Base-by-base conservation (phyloP, 352 stramenopile species). In the Phytophthora fragariae region DNA sequence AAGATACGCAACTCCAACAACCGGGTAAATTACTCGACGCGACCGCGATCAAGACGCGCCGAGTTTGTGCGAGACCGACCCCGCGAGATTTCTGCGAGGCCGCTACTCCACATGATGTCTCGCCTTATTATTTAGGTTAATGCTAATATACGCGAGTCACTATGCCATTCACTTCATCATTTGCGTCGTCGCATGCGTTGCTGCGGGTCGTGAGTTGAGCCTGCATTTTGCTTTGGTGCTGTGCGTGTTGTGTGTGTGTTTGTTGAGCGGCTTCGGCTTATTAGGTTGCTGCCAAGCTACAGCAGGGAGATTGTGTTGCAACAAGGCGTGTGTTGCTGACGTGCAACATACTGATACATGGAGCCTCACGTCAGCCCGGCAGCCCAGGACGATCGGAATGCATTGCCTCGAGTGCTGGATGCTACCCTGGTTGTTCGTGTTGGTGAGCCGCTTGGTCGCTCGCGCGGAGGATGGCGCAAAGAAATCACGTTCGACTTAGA, bases 381-480 rank as follows among this genome's bases (percentile, higher is more conserved):
- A 49, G 14, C 41, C 1, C 41, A 27, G 24, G 24, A 27, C 24
- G 17, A 49, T 49, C 41, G 41, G 41, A 49, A 15, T 49, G 3
- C 41, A 8, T 21, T 21, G 17, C 41, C 41, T 21, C 41, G 41
- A 7, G 41, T 49, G 41, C 5, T 49, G 14, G 60, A 37, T 27
- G 60, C 60, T 15, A 24, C 57, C 1, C 33, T 67, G 19, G 27
- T 53, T 2, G 19, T 67, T n/a, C n/a, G n/a, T n/a, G n/a, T n/a
- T n/a, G n/a, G n/a, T n/a, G 31, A 66, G 19, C 27, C 59, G 31
- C 47, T 41, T n/a, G 49, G 60, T 2, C 5, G 41, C 5, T 10
- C 31, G 11, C 62, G 62, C 17, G 62, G 62, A 41, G 62, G 39
- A 21, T 69, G 62, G 62, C 14, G 27, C 21, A 69, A 35, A 9